phyloP scores from a whole-genome alignment of 1,139 yeast genomes.

The Debaryomyces nepalensis region DNA sequence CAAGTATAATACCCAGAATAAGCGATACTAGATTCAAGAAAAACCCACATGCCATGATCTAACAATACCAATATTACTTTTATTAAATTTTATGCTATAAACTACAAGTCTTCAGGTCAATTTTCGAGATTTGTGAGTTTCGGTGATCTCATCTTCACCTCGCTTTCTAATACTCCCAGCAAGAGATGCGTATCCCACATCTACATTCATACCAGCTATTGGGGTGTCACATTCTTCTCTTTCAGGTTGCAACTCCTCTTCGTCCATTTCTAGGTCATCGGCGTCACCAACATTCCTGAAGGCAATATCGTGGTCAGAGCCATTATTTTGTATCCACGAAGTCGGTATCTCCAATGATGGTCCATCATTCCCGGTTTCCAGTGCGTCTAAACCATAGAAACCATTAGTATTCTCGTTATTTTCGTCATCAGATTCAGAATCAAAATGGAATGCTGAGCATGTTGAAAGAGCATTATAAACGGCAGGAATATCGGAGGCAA shows the following conservation, averaged over 20 bases:
- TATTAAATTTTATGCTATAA: too few species aligned
- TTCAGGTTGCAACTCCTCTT: slow-evolving; percentile 13
- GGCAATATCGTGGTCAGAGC: slow-evolving; percentile 13
- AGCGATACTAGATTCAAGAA: too few species aligned
- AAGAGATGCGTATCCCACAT: slow-evolving; percentile 44
- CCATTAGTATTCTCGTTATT: slow-evolving; percentile 19
- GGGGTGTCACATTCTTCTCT: slow-evolving; percentile 21
- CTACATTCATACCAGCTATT: slow-evolving; percentile 51
- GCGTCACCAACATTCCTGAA: slow-evolving; percentile 39
- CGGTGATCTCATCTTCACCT: slow-evolving; percentile 23
- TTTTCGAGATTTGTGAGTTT: slow-evolving; percentile 5
- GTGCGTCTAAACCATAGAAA: slow-evolving; percentile 13
- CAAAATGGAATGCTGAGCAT: slow-evolving; percentile 46
- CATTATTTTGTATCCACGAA: slow-evolving; percentile 24
- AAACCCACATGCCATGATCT: too few species aligned
- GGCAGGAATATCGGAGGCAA: slow-evolving; percentile 18
- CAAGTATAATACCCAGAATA: too few species aligned
- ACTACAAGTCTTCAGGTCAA: slow-evolving; percentile 1
- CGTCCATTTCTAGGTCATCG: slow-evolving; percentile 38
- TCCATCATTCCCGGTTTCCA: slow-evolving; percentile 3
- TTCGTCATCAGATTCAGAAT: slow-evolving; percentile 29
- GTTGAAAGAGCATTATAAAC: slow-evolving; percentile 43
- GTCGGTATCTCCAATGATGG: slow-evolving; percentile 27
- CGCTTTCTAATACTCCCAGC: slow-evolving; percentile 41
- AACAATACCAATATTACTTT: too few species aligned